These are phyloP conservation scores for Exophiala sideris DNA, from an alignment of 2,329 filamentous ascomycete species.

Conservation along the genomic window DNA sequence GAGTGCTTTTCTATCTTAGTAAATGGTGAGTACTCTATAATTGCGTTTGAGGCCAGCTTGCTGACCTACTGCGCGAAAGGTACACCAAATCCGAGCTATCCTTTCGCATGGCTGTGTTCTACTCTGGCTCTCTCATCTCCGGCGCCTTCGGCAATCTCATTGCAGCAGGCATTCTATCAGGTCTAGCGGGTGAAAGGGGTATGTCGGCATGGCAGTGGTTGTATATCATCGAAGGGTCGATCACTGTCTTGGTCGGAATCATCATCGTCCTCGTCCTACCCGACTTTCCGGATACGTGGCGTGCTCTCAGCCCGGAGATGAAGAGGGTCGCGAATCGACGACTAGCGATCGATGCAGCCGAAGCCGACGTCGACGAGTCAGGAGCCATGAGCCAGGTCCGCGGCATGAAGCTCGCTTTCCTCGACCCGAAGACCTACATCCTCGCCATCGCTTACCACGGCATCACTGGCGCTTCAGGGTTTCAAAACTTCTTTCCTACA, in stretches of 20 bases:
- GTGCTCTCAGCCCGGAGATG: constrained; percentile 42
- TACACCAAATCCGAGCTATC: constrained; percentile 52
- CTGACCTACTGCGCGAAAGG: constrained; percentile 34
- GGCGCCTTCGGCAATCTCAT: constrained; percentile 55
- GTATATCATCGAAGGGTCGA: constrained; percentile 39
- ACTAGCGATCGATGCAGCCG: constrained; percentile 50
- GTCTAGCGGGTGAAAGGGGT: constrained; percentile 35
- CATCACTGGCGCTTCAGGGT: constrained; percentile 49
- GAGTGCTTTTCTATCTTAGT: constrained; percentile 46
- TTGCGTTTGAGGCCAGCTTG: neutral
- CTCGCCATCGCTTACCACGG: constrained; percentile 49
- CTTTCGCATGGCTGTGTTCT: constrained; percentile 52
- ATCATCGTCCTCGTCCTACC: constrained; percentile 35
- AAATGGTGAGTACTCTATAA: neutral
- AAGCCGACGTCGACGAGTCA: constrained; percentile 48
- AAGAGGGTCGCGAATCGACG: constrained; percentile 47
- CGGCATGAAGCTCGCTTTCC: constrained; percentile 51
- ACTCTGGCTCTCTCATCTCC: constrained; percentile 49
- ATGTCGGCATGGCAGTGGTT: constrained; percentile 41
- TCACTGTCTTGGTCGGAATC: constrained; percentile 37
- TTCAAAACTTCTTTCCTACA: constrained; percentile 58
- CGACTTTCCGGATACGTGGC: constrained; percentile 44
- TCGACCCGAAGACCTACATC: constrained; percentile 41
- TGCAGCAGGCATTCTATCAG: constrained; percentile 48
- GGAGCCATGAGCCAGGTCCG: constrained; percentile 48